These are phyloP conservation scores for Saturnispora halmiae DNA, from an alignment of 805 yeast species.

Conservation along the genomic window DNA sequence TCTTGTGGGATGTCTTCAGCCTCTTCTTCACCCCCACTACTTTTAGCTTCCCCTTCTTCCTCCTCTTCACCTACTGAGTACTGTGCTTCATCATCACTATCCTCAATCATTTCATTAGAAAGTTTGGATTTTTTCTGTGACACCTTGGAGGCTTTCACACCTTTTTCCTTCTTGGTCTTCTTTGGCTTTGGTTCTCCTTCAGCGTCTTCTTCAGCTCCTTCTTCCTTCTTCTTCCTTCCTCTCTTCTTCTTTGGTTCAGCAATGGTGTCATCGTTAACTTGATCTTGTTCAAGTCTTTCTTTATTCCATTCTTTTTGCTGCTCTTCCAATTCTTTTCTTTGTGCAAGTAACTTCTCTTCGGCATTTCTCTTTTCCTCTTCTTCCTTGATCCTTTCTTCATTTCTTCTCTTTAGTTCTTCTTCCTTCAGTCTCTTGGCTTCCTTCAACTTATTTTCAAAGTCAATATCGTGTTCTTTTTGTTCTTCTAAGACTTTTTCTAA, in stretches of 20 bases:
- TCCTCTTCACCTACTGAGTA: conserved; percentile 16
- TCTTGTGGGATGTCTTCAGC: conserved; percentile 11
- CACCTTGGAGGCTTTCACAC: conserved; percentile 7
- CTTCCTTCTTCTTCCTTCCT: conserved; percentile 23
- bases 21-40: conserved; percentile 9
- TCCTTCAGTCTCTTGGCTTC: conserved; percentile 64
- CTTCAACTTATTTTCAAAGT: conserved; percentile 50
- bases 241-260: conserved; percentile 25
- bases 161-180: conserved; percentile 12
- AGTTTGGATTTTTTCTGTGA: conserved; percentile 19
- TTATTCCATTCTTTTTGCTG: conserved; percentile 50
- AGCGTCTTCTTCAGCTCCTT: conserved; percentile 13
- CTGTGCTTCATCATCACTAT: conserved; percentile 27
- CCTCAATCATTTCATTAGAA: conserved; percentile 26
- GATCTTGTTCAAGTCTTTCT: conserved; percentile 28
- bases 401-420: conserved; percentile 37
- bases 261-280: conserved; percentile 29
- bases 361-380: conserved; percentile 40
- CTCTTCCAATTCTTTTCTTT: conserved; percentile 43
- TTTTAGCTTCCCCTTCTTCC: conserved; percentile 12
- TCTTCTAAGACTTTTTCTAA: conserved; percentile 62
- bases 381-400: conserved; percentile 36
- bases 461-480: conserved; percentile 57
- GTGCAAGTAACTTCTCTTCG: conserved; percentile 35
- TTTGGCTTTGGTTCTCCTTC: conserved; percentile 9